Evolutionary conservation across 176 grass and related monocot species (phyloP).

Genomic region (Secale cereale): DNA sequence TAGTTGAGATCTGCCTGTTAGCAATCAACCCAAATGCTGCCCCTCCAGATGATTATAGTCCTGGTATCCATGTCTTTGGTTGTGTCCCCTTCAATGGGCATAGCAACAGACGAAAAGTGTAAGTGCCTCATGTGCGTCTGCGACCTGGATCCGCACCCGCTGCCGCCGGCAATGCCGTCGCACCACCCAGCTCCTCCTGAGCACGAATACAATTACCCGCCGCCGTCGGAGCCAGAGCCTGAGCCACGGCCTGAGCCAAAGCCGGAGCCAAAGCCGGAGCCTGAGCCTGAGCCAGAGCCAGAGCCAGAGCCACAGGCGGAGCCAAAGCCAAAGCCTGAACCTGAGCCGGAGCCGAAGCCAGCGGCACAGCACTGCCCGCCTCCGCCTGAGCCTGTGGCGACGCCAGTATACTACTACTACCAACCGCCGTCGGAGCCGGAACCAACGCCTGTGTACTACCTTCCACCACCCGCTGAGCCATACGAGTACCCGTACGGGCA

Average conservation of each 20-base stretch:
- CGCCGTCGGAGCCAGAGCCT: neutral
- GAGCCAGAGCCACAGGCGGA: neutral
- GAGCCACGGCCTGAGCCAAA: neutral
- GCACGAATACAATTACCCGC: neutral
- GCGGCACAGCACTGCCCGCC: neutral
- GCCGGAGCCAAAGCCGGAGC: no score
- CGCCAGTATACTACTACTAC: constrained; percentile 17
- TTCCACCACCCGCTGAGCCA: constrained; percentile 10
- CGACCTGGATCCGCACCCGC: constrained; percentile 49
- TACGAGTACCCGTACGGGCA: constrained; percentile 35
- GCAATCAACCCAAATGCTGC: neutral
- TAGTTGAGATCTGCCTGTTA: neutral
- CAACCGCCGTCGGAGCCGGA: constrained; percentile 24
- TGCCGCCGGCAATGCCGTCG: constrained; percentile 25
- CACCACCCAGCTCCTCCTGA: neutral
- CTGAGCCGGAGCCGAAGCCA: neutral
- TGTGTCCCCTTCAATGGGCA: neutral
- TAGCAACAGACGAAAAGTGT: constrained; percentile 1
- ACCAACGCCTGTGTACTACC: neutral
- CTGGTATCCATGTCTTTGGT: neutral
- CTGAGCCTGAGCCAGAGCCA: neutral
- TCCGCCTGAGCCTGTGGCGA: neutral
- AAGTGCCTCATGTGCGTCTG: constrained; percentile 57
- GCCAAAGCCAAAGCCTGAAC: neutral
- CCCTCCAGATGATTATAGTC: neutral